Evolutionary conservation across 2,329 filamentous ascomycete genomes (phyloP), one percentile per base, ranked within the genome.

Genomic region (Penicillium digitatum): DNA sequence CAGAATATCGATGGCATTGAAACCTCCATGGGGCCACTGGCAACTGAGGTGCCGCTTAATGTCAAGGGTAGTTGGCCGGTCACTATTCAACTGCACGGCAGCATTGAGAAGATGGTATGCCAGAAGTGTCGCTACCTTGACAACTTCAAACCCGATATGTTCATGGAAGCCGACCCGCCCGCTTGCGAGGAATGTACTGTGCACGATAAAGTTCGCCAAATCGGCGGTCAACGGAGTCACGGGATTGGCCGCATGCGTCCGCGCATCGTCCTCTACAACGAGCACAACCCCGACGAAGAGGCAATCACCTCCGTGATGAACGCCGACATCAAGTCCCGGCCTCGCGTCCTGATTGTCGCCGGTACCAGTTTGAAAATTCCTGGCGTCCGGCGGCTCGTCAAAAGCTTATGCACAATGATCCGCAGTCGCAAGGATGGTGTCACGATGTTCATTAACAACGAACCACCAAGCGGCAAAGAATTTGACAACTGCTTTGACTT

Each of bases 1-100:
- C 94, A 99, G 70, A 99, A 99, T 65, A 93, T 99, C 32, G 94
- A 99, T 75, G 90, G 92, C 55, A 88, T 99, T 62, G 94, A 99
- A 66, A 94, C 90, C 0, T 83, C 85, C 8, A 82, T 99, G 72
- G 78, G 85, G 44, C 92, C 93, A 3, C 78, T 99, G 9, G 81
- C 82, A 26, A 97, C 94, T 0, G 81, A 82, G 48, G 86, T 96
- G 1, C 94, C 94, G 1, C 79, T 99, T 12, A 87, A 87, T 58
- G 80, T 83, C 61, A 95, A 94, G 70, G 91, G 86, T 0, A 92
- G 92, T 16, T 99, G 94, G 94, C 94, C 94, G 3, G 86, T 85
- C 62, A 95, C 94, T 0, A 85, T 99, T 57, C 94, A 97, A 72
- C 81, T 99, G 9, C 94, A 99, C 66, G 94, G 94, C 35, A 92